Evolutionary conservation across 208 protist genomes (phyloP).

Genomic region (Leptomonas seymouri): DNA sequence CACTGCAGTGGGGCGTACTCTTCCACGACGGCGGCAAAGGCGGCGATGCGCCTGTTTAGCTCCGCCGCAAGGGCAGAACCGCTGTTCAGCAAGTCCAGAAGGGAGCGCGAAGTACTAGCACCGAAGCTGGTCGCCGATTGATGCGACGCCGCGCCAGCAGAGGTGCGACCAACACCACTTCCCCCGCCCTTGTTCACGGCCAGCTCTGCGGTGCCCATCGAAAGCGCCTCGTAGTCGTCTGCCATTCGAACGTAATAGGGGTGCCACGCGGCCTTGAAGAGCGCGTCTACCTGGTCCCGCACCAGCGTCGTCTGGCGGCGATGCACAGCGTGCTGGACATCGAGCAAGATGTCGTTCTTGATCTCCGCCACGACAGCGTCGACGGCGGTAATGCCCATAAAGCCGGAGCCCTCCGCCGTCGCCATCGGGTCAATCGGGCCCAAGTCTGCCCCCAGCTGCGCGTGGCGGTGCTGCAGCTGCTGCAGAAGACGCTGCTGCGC

Average conservation of each 20-base stretch:
- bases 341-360: constrained; percentile 53
- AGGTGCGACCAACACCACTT: constrained; percentile 6
- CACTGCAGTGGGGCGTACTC: constrained; percentile 59
- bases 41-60: constrained; percentile 45
- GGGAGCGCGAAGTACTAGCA: constrained; percentile 7
- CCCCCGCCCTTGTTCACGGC: not conserved
- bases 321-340: constrained; percentile 66
- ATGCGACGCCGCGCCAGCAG: not conserved
- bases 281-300: constrained; percentile 53
- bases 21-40: constrained; percentile 69
- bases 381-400: constrained; percentile 41
- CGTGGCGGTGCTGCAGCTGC: constrained; percentile 60
- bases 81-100: constrained; percentile 41
- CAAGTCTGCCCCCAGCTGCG: constrained; percentile 47
- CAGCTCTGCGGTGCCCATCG: constrained; percentile 29
- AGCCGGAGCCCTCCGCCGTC: constrained; percentile 23
- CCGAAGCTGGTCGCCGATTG: constrained; percentile 2
- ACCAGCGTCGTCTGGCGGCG: constrained; percentile 56
- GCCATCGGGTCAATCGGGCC: constrained; percentile 25
- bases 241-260: constrained; percentile 59
- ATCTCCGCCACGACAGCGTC: constrained; percentile 66
- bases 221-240: constrained; percentile 67
- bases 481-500: constrained; percentile 85
- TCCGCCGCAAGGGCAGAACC: constrained; percentile 44
- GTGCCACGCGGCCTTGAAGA: constrained; percentile 70